Percentiles rank a stretch among this genome's conserved stretches.
Evolutionary conservation across 768 basidiomycete species (phyloP).

Genomic region (Russula abietina): DNA sequence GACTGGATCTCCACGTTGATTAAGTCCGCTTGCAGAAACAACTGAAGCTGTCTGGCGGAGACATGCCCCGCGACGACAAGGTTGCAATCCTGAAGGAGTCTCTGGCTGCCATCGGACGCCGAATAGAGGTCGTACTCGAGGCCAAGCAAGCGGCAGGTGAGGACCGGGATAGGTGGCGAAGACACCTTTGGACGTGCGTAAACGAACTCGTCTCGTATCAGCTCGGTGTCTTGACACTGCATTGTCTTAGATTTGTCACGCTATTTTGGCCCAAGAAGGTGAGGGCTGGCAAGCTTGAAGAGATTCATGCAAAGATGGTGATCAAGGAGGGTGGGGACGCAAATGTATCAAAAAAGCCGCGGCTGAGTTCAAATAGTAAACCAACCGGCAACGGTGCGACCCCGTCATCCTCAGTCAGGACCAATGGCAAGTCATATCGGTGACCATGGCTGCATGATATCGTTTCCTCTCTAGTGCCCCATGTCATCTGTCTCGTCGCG

Average conservation of each 20-base stretch:
- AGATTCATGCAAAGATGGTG: slow-evolving; percentile 95
- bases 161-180: slow-evolving; percentile 80
- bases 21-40: slow-evolving; percentile 62
- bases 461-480: background rate
- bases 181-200: slow-evolving; percentile 95
- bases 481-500: background rate
- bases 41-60: slow-evolving; percentile 87
- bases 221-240: slow-evolving; percentile 8
- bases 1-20: slow-evolving; percentile 4
- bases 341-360: slow-evolving; percentile 52
- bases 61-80: slow-evolving; percentile 93
- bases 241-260: slow-evolving; percentile 69
- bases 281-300: slow-evolving; percentile 86
- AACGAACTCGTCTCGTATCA: background rate
- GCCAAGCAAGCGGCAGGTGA: slow-evolving; percentile 73
- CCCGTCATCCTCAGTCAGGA: slow-evolving; percentile 41
- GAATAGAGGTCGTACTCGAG: slow-evolving; percentile 80
- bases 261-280: slow-evolving; percentile 98
- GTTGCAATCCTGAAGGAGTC: slow-evolving; percentile 94
- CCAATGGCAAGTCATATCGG: slow-evolving; percentile 58
- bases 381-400: slow-evolving; percentile 35
- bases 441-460: slow-evolving; percentile 31
- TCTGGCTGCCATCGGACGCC: slow-evolving; percentile 84
- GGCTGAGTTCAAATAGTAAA: slow-evolving; percentile 44
- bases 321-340: slow-evolving; percentile 67